Evolutionary conservation across 2,329 filamentous ascomycete species (phyloP), one percentile per base, ranked within the genome.

Genomic region (Aspergillus texensis): DNA sequence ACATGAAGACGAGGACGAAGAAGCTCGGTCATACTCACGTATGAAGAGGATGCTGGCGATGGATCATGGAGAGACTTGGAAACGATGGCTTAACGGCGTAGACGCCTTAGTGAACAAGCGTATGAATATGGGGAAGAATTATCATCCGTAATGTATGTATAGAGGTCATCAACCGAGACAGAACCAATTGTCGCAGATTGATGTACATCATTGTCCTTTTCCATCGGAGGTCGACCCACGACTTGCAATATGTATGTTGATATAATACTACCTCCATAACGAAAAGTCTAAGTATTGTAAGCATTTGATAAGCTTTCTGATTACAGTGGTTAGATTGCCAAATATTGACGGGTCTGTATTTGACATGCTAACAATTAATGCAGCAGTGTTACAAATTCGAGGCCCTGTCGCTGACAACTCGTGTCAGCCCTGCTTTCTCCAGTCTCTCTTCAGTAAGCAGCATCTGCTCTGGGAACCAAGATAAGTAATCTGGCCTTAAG

Each of bases 391-490:
- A 60, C 21, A 62, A 21, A 34, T 56, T 10, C 14, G 54, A 55
- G 6, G 16, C 21, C 24, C 26, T 53, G 39, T 64, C 62, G 43
- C 16, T 8, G 5, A 65, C 54, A 56, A 21, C 48, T 16, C 43
- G 46, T 4, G 68, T 62, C 16, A 74, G 28, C 3, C 63, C 64
- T 10, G 71, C 56, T 2, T 48, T 57, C 4, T 43, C 21, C 46
- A 74, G 54, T 19, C 73, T 69, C 45, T 72, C 53, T 50, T 74
- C 70, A 2, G 70, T 70, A 5, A 74, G 67, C 9, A 72, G 64
- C 67, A 75, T 66, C 56, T 73, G 69, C 14, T 71, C 68, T 30
- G 74, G 73, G 45, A 76, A 63, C 74, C 74, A 76, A 4, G 66
- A 67, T n/a, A 71, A 32, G 58, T 70, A 68, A 9, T 60, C 54